Percentiles rank a stretch among this genome's conserved stretches.
phyloP scores from a whole-genome alignment of 106 monocot species.

The Vanilla planifolia region DNA sequence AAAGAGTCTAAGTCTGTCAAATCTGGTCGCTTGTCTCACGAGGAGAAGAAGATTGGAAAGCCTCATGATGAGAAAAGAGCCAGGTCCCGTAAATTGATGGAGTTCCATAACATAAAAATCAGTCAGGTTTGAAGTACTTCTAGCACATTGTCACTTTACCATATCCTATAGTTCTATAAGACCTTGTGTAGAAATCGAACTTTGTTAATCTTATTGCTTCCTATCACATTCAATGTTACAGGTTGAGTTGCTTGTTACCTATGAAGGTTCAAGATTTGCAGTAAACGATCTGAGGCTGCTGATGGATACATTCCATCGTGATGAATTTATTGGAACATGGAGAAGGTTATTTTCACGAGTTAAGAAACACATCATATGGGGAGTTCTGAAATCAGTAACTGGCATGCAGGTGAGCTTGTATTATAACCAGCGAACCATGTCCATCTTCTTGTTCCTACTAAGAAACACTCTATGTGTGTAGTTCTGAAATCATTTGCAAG shows the following conservation, averaged over 20 bases:
- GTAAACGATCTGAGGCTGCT: slow-evolving; percentile 79
- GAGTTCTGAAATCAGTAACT: slow-evolving; percentile 93
- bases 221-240: slow-evolving; percentile 13
- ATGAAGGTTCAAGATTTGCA: slow-evolving; percentile 92
- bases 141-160: neutral
- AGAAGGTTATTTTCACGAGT: slow-evolving; percentile 81
- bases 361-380: slow-evolving; percentile 97
- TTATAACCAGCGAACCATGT: neutral
- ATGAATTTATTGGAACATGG: slow-evolving; percentile 93
- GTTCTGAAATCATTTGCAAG: too few species aligned
- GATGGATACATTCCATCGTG: slow-evolving; percentile 97
- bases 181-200: too few species aligned
- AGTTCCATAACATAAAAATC: slow-evolving; percentile 91
- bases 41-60: slow-evolving; percentile 77
- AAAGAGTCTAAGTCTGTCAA: slow-evolving; percentile 50
- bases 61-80: slow-evolving; percentile 74
- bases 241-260: slow-evolving; percentile 93
- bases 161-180: too few species aligned
- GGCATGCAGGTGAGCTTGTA: slow-evolving; percentile 84
- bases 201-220: too few species aligned
- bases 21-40: slow-evolving; percentile 55
- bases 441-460: too few species aligned
- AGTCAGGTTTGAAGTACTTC: slow-evolving; percentile 61
- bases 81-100: slow-evolving; percentile 75
- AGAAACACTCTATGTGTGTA: too few species aligned